These are phyloP conservation scores for Penicillium mononematosum DNA, from an alignment of 495 filamentous ascomycete species.

Conservation along the genomic window DNA sequence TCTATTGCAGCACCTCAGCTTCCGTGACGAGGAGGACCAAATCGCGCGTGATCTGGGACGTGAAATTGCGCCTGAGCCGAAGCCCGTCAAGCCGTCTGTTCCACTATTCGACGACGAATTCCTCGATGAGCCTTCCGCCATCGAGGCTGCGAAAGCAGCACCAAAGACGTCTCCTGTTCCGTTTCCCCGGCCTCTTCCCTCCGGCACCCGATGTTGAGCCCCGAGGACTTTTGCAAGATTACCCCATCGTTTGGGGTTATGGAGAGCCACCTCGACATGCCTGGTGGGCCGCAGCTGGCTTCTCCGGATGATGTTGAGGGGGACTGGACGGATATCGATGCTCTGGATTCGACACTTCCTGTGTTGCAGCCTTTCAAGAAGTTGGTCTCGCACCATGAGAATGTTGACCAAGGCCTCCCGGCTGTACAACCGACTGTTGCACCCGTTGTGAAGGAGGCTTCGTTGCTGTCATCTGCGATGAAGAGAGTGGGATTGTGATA, in stretches of 20 bases:
- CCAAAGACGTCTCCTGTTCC: neutral
- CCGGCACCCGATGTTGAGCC: neutral
- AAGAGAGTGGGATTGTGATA: neutral
- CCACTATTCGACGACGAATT: slow-evolving; percentile 7
- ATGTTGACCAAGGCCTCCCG: neutral
- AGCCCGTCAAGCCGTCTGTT: neutral
- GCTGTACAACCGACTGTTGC: neutral
- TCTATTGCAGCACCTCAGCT: slow-evolving; percentile 10
- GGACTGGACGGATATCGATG: slow-evolving; percentile 10
- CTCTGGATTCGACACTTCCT: slow-evolving; percentile 6
- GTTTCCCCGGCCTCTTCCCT: slow-evolving; percentile 6
- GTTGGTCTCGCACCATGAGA: neutral
- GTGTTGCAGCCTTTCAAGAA: slow-evolving; percentile 3
- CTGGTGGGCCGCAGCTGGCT: neutral
- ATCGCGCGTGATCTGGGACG: slow-evolving; percentile 5
- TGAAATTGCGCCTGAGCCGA: slow-evolving; percentile 7
- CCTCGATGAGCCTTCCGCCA: neutral
- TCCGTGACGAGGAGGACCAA: slow-evolving; percentile 11
- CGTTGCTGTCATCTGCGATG: slow-evolving; percentile 3
- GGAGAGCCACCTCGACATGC: neutral
- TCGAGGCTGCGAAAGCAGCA: neutral
- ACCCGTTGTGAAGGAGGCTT: neutral
- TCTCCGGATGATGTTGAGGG: neutral
- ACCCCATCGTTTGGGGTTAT: neutral
- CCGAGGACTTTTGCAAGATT: neutral